Evolutionary conservation across 768 basidiomycete species (phyloP).

Genomic region (Hygrocybe coccinea): DNA sequence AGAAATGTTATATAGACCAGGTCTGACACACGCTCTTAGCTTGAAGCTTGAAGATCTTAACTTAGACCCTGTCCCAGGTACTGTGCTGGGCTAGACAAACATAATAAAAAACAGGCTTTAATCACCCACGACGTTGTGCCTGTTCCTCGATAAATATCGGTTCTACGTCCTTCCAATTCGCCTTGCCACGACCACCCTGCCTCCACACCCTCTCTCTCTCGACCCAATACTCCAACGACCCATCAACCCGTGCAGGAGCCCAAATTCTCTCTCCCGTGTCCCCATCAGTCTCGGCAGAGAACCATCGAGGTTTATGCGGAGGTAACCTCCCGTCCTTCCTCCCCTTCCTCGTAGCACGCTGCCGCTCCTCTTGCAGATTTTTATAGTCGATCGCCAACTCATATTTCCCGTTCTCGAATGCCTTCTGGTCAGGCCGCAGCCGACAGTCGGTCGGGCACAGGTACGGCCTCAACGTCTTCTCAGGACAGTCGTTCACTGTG

Average conservation of each 20-base stretch:
- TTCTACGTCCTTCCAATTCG: slow-evolving; percentile 66
- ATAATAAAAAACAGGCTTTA: background rate
- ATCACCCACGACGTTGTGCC: slow-evolving; percentile 12
- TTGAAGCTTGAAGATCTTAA: too few species aligned
- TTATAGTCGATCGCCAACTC: slow-evolving; percentile 80
- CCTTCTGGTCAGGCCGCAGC: slow-evolving; percentile 86
- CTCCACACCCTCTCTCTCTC: slow-evolving; percentile 66
- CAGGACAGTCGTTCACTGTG: slow-evolving; percentile 84
- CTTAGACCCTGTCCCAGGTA: too few species aligned
- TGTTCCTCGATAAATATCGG: slow-evolving; percentile 75
- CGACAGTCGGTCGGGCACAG: slow-evolving; percentile 90
- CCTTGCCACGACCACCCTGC: slow-evolving; percentile 21
- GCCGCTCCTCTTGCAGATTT: slow-evolving; percentile 75
- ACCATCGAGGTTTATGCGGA: slow-evolving; percentile 86
- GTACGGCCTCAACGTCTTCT: slow-evolving; percentile 60
- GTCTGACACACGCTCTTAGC: too few species aligned
- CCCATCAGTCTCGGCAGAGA: slow-evolving; percentile 70
- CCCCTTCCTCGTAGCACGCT: slow-evolving; percentile 64
- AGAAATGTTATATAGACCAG: too few species aligned
- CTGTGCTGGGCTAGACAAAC: too few species aligned
- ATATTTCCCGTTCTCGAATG: slow-evolving; percentile 86
- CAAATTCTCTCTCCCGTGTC: slow-evolving; percentile 91
- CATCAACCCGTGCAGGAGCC: slow-evolving; percentile 54
- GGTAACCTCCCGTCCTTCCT: slow-evolving; percentile 69
- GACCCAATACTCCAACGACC: slow-evolving; percentile 74